Percentiles rank a stretch among this genome's conserved stretches.
phyloP scores from a whole-genome alignment of 169 alveolate species.

The Plasmodium vivax region DNA sequence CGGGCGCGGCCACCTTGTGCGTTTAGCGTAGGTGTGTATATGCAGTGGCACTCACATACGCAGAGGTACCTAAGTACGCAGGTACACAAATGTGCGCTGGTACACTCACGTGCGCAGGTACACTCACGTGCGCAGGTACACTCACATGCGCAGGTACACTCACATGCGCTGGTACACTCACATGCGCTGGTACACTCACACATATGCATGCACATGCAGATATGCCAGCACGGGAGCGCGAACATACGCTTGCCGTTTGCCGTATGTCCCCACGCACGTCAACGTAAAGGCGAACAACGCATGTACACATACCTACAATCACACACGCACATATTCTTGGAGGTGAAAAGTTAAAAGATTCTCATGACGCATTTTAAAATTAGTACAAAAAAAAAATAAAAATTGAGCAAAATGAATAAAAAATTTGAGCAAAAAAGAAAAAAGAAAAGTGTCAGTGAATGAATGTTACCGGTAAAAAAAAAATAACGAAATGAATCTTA shows the following conservation, averaged over 20 bases:
- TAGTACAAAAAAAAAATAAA: neutral
- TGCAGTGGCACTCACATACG: neutral
- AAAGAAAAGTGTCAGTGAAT: neutral
- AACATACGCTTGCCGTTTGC: neutral
- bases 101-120: neutral
- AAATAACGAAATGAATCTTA: neutral
- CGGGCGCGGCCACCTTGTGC: neutral
- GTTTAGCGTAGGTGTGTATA: neutral
- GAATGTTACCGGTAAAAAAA: neutral
- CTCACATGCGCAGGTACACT: neutral
- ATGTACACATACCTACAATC: neutral
- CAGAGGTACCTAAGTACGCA: too few relatives aligned
- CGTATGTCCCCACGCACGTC: neutral
- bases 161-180: neutral
- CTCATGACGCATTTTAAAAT: neutral
- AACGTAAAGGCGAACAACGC: neutral
- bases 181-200: neutral
- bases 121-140: too few relatives aligned
- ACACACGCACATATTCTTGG: neutral
- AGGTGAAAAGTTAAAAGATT: neutral
- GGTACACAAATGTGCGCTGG: neutral
- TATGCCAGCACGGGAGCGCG: neutral
- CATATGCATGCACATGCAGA: too few relatives aligned
- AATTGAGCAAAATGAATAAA: neutral
- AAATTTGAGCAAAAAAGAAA: too few relatives aligned